Evolutionary conservation across 164 flowering plant genomes (phyloP), one percentile per base, ranked within the genome.

Genomic region (Vitis riparia): DNA sequence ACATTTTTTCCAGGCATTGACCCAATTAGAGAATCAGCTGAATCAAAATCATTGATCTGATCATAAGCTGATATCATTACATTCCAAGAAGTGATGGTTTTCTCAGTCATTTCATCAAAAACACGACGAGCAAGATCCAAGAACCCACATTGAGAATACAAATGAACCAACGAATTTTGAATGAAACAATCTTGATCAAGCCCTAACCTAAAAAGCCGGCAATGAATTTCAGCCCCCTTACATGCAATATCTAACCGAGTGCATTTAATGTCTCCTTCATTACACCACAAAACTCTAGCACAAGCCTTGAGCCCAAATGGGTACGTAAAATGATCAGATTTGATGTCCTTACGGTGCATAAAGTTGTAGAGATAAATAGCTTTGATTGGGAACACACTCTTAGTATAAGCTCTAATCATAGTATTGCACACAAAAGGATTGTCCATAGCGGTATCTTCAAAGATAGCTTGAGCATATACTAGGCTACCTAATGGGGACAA

Each of bases 291-390:
- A 51, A 62, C 78, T 66, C 67, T 74, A 56, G 78, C 81, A 66
- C 89, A 86, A 15, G 87, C 84, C 63, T 72, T 83, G 77, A 86
- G 82, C 59, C 74, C 86, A 68, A 76, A 86, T 15, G 78, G 76
- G 68, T 71, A 82, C 0, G 86, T 86, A 58, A 78, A 82, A 56
- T 72, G 47, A 67, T 86, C 89, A 48, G 74, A 51, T 17, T 64
- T 63, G 12, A 80, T 68, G 44, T 65, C n/a, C 52, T 11, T 49
- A 1, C 27, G n/a, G 55, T 68, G 77, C 87, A 83, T 83, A 19
- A 61, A 73, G 48, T 80, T 82, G 71, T 83, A 84, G 11, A 84
- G 61, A 37, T 57, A 55, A 11, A 86, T 50, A 14, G 83, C 82
- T 68, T 71, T 75, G 37, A 75, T 44, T 15, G 89, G 89, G 32